phyloP scores from a whole-genome alignment of 192 early-diverging fungal species.

The Coemansia sp. region DNA sequence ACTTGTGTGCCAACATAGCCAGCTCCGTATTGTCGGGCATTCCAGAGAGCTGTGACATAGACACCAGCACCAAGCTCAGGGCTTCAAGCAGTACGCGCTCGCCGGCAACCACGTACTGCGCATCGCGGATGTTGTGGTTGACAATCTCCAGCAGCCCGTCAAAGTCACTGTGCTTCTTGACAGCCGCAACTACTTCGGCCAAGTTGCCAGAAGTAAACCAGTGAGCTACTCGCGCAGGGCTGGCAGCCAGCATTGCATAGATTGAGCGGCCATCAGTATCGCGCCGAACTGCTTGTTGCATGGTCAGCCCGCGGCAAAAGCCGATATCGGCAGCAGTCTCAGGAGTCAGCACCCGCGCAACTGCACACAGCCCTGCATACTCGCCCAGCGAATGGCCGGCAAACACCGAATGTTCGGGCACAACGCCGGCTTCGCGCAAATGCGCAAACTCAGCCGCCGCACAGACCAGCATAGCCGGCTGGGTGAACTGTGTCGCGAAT shows the following conservation, averaged over 20 bases:
- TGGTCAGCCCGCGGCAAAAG: conserved; percentile 94
- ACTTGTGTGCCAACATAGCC: neutral
- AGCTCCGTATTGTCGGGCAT: neutral
- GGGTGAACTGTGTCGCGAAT: conserved; percentile 95
- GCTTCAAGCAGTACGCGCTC: conserved; percentile 71
- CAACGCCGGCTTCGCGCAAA: conserved; percentile 73
- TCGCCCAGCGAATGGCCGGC: conserved; percentile 96
- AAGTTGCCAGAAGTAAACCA: conserved; percentile 81
- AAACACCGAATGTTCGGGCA: conserved; percentile 73
- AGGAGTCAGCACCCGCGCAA: conserved; percentile 75
- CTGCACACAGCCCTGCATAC: conserved; percentile 81
- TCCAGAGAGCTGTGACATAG: neutral
- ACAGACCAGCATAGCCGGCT: conserved; percentile 84
- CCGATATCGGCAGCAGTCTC: conserved; percentile 82
- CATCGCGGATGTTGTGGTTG: conserved; percentile 91
- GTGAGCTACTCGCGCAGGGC: conserved; percentile 73
- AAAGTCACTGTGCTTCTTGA: conserved; percentile 54
- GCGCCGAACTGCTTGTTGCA: conserved; percentile 85
- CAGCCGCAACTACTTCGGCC: conserved; percentile 59
- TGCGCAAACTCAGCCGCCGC: conserved; percentile 86
- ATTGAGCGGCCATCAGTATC: conserved; percentile 64
- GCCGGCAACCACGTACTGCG: conserved; percentile 92
- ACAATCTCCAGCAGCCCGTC: conserved; percentile 85
- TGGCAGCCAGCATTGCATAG: conserved; percentile 93
- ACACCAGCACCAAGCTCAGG: conserved; percentile 56